These are phyloP conservation scores for Cercospora beticola DNA, from an alignment of 2,329 filamentous ascomycete genomes.

Conservation along the genomic window DNA sequence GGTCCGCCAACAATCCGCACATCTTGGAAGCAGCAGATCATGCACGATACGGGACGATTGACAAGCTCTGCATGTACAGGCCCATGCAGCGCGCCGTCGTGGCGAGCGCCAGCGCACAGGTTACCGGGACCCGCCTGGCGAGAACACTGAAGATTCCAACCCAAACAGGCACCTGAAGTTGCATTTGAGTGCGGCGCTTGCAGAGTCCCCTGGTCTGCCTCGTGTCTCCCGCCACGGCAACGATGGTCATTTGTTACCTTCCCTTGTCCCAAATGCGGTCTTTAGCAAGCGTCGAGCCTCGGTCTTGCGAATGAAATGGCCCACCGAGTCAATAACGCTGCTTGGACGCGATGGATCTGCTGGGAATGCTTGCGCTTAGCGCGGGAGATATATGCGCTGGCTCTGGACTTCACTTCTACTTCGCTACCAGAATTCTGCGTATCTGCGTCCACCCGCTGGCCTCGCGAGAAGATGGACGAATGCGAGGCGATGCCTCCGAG, in stretches of 20 bases:
- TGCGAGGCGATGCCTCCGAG: neutral
- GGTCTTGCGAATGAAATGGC: slow-evolving; percentile 1
- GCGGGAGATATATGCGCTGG: neutral
- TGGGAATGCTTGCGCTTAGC: slow-evolving; percentile 5
- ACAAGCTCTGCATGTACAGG: neutral
- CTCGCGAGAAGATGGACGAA: neutral
- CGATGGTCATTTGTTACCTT: slow-evolving; percentile 6
- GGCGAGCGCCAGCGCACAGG: slow-evolving; percentile 7
- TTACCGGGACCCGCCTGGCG: neutral
- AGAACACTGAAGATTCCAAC: neutral
- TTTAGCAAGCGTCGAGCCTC: slow-evolving; percentile 4
- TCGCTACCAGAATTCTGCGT: neutral
- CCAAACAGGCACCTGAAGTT: slow-evolving; percentile 1
- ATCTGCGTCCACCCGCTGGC: neutral
- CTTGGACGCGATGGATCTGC: neutral
- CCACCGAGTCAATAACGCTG: neutral
- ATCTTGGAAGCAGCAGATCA: neutral
- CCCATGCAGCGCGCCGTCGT: slow-evolving; percentile 7
- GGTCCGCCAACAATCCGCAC: neutral
- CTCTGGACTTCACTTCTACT: neutral
- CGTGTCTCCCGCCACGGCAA: slow-evolving; percentile 1
- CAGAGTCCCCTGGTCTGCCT: neutral
- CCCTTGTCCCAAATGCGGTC: slow-evolving; percentile 6
- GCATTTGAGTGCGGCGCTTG: slow-evolving; percentile 7
- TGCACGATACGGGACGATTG: neutral